These are phyloP conservation scores for Cladobotryum protrusum DNA, from an alignment of 2,329 filamentous ascomycete species.

Conservation along the genomic window DNA sequence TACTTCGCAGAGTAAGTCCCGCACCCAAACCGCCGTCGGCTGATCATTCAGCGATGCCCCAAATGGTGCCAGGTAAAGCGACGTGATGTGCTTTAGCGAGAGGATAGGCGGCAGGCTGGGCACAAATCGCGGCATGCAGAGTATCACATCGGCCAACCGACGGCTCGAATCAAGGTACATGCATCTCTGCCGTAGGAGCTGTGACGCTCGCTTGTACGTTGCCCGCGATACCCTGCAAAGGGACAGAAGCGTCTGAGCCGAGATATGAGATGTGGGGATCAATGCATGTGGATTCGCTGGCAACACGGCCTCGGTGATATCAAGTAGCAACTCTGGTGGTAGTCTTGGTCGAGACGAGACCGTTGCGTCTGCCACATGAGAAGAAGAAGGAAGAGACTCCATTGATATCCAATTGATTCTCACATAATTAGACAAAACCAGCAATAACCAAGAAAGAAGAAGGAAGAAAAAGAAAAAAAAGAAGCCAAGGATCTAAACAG, in stretches of 20 bases:
- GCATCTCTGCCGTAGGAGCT: conserved; percentile 39
- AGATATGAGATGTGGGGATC: conserved; percentile 32
- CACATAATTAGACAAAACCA: neutral
- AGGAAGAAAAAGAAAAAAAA: neutral
- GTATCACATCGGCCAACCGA: conserved; percentile 29
- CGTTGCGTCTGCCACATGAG: neutral
- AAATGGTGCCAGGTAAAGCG: conserved; percentile 38
- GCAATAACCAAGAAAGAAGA: neutral
- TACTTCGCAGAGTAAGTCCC: conserved; percentile 37
- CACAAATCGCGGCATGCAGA: conserved; percentile 27
- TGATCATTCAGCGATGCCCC: conserved; percentile 31
- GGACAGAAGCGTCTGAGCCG: conserved; percentile 38
- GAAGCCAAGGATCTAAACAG: neutral
- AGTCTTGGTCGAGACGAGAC: conserved; percentile 16
- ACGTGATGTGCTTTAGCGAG: conserved; percentile 30
- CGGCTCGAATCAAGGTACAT: conserved; percentile 36
- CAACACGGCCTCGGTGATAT: conserved; percentile 30
- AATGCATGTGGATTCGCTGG: conserved; percentile 25
- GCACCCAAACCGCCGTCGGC: conserved; percentile 33
- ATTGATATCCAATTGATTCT: conserved; percentile 7
- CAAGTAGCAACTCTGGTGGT: conserved; percentile 29
- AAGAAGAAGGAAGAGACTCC: conserved; percentile 10
- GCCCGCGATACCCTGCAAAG: conserved; percentile 38
- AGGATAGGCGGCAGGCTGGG: conserved; percentile 23
- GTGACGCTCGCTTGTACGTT: conserved; percentile 34